These are phyloP conservation scores for Penicillium palitans DNA, from an alignment of 2,329 filamentous ascomycete genomes.

Conservation along the genomic window DNA sequence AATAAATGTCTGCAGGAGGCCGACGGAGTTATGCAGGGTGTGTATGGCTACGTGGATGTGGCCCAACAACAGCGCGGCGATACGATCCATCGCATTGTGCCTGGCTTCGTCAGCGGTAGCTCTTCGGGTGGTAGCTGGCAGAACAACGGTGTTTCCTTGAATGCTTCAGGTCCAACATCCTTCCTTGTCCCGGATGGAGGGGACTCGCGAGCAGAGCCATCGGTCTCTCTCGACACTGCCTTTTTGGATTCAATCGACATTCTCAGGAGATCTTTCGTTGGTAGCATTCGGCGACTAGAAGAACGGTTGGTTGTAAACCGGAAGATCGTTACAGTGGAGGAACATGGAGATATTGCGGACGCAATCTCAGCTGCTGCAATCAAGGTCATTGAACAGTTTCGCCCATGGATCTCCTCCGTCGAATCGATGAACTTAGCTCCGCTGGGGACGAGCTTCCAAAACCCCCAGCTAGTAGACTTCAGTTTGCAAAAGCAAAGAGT, in stretches of 20 bases:
- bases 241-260: conserved; percentile 83
- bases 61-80: conserved; percentile 91
- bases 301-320: conserved; percentile 76
- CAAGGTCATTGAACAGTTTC: conserved; percentile 83
- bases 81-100: conserved; percentile 86
- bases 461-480: conserved; percentile 83
- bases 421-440: conserved; percentile 89
- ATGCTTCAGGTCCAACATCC: conserved; percentile 64
- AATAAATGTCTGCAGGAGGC: conserved; percentile 96
- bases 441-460: conserved; percentile 75
- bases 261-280: conserved; percentile 78
- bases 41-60: conserved; percentile 95
- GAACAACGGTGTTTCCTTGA: conserved; percentile 61
- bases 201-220: conserved; percentile 70
- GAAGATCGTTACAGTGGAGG: conserved; percentile 75
- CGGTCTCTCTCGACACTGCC: conserved; percentile 69
- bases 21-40: conserved; percentile 90
- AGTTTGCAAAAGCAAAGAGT: conserved; percentile 86
- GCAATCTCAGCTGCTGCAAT: conserved; percentile 75
- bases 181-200: conserved; percentile 86
- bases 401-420: conserved; percentile 83
- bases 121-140: conserved; percentile 84
- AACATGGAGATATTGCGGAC: conserved; percentile 78
- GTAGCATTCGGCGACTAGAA: conserved; percentile 81
- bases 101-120: conserved; percentile 88